Evolutionary conservation across 805 yeast species (phyloP).

Genomic region (Yarrowia phangngaensis): DNA sequence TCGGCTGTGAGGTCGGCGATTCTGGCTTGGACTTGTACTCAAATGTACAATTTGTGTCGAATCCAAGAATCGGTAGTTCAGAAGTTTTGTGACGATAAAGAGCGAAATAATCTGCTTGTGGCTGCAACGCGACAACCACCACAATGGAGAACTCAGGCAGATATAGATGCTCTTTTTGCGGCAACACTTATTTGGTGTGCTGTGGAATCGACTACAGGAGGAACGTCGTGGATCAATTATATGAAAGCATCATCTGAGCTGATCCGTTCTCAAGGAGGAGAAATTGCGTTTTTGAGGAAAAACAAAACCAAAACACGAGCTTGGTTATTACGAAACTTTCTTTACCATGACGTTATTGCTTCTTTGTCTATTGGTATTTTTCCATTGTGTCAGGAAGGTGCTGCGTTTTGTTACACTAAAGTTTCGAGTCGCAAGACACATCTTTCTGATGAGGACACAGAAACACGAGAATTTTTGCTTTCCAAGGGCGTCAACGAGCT

Average conservation of each 20-base stretch:
- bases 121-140: constrained; percentile 9
- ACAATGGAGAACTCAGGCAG: constrained; percentile 19
- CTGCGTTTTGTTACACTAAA: constrained; percentile 25
- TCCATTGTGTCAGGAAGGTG: constrained; percentile 22
- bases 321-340: constrained; percentile 25
- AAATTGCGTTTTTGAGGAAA: constrained; percentile 19
- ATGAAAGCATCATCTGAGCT: constrained; percentile 20
- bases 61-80: constrained; percentile 23
- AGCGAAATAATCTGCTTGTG: not conserved
- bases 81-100: constrained; percentile 26
- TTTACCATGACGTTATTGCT: constrained; percentile 24
- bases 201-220: constrained; percentile 23
- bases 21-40: constrained; percentile 22
- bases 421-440: constrained; percentile 19
- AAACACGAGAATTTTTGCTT: constrained; percentile 13
- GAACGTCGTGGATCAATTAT: constrained; percentile 20
- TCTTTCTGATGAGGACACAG: constrained; percentile 16
- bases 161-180: constrained; percentile 22
- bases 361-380: constrained; percentile 17
- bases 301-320: constrained; percentile 23
- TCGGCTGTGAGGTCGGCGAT: constrained; percentile 17
- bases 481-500: constrained; percentile 27
- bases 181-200: constrained; percentile 25
- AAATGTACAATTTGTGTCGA: constrained; percentile 23
- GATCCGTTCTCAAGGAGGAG: constrained; percentile 22